phyloP scores from a whole-genome alignment of 2,329 filamentous ascomycete genomes.

The Cercospora beticola region DNA sequence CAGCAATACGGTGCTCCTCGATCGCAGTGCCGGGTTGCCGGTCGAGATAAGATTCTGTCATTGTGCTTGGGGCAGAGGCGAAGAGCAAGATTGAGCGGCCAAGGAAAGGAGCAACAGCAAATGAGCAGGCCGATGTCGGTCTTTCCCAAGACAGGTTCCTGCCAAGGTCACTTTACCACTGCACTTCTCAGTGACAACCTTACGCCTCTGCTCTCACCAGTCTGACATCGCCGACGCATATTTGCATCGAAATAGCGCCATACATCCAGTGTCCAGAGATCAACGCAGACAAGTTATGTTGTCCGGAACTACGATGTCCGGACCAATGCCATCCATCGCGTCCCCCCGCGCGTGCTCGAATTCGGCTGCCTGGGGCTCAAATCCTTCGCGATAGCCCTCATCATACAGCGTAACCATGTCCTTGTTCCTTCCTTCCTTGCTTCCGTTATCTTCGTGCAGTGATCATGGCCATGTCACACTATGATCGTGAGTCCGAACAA shows the following conservation, averaged over 20 bases:
- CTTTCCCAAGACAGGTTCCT: background rate
- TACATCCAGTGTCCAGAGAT: background rate
- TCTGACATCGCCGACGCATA: background rate
- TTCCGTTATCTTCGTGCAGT: background rate
- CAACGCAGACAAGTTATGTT: background rate
- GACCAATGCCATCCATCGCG: background rate
- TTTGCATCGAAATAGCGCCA: background rate
- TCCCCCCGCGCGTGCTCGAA: background rate
- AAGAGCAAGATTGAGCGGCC: background rate
- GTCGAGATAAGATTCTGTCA: background rate
- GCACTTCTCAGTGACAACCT: background rate
- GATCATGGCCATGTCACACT: constrained; percentile 13
- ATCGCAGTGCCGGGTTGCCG: background rate
- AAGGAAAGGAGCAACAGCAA: background rate
- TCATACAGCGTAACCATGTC: background rate
- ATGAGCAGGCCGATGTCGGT: background rate
- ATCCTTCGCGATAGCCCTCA: background rate
- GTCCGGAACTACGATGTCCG: background rate
- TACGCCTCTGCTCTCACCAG: background rate
- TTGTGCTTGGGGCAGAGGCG: background rate
- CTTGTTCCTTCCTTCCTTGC: background rate
- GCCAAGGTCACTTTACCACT: background rate
- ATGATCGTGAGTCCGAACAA: constrained; percentile 12
- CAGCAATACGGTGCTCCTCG: background rate
- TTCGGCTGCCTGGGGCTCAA: constrained; percentile 8